Conservation (phyloP, 108 stramenopile species). For the Poteriospumella lacustris region DNA sequence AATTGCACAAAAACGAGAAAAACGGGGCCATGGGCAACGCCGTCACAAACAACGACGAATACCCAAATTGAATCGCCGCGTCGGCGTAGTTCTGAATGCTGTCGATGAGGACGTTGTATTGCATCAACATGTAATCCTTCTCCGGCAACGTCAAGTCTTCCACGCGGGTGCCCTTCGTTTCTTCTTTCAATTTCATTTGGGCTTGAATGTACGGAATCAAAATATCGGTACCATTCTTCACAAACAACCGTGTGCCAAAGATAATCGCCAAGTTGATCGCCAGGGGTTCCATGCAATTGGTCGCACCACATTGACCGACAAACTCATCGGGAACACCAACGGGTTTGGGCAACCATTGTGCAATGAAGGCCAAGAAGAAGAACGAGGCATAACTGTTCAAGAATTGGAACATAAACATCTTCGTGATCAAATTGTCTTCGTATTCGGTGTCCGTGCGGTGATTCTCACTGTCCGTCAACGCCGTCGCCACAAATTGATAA, state of each 20-base stretch:
- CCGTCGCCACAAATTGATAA: slow-evolving; percentile 29
- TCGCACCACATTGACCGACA: slow-evolving; percentile 21
- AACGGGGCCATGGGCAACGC: slow-evolving; percentile 86
- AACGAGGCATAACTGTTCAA: slow-evolving; percentile 90
- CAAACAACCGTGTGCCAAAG: slow-evolving; percentile 28
- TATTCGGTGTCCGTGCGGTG: slow-evolving; percentile 55
- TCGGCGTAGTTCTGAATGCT: slow-evolving; percentile 36
- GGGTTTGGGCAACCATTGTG: background rate
- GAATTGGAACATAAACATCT: slow-evolving; percentile 92
- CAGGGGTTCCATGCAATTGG: slow-evolving; percentile 42
- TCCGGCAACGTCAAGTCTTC: slow-evolving; percentile 30
- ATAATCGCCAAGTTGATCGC: slow-evolving; percentile 42
- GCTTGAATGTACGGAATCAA: slow-evolving; percentile 20
- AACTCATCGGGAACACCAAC: background rate
- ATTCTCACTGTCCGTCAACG: slow-evolving; percentile 34
- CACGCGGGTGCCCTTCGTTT: background rate
- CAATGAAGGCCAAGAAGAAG: slow-evolving; percentile 84
- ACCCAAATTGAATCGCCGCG: slow-evolving; percentile 54
- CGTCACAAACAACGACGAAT: slow-evolving; percentile 87
- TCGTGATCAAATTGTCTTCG: slow-evolving; percentile 84
- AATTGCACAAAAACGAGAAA: slow-evolving; percentile 80
- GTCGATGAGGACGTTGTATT: slow-evolving; percentile 39
- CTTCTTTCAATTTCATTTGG: background rate
- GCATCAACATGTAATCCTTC: slow-evolving; percentile 46
- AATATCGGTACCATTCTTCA: slow-evolving; percentile 39